These are phyloP conservation scores for Paracoccidioides lutzii DNA, from an alignment of 2,329 filamentous ascomycete species.

Conservation along the genomic window DNA sequence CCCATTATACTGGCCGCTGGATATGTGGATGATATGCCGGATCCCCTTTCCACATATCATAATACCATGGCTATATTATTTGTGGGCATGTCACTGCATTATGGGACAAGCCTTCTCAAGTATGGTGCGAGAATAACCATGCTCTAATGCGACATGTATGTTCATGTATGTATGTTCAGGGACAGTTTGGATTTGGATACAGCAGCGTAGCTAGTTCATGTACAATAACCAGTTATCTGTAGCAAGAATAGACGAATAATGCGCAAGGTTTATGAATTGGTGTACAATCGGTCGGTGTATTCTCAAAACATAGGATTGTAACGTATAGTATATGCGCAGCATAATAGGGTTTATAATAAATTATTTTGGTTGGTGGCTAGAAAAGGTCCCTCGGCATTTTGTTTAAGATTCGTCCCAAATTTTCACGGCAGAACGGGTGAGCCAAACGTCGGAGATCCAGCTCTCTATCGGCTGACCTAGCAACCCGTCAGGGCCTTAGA, in stretches of 20 bases:
- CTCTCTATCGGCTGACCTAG: background rate
- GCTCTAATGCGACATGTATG: background rate
- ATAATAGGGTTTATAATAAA: no score
- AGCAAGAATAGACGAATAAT: no score
- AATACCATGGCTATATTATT: no score
- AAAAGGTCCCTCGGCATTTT: background rate
- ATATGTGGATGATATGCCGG: no score
- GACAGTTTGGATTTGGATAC: background rate
- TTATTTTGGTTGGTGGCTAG: background rate
- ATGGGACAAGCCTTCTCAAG: background rate
- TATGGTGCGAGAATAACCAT: background rate
- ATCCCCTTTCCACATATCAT: no score
- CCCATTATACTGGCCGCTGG: background rate
- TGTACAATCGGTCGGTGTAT: no score
- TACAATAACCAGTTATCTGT: no score
- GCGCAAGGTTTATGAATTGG: no score
- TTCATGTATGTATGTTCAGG: background rate
- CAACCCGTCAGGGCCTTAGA: background rate
- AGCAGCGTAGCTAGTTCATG: background rate
- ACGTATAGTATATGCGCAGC: no score
- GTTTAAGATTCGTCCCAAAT: background rate
- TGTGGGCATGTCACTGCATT: background rate
- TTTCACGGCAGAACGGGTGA: background rate
- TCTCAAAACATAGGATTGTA: no score
- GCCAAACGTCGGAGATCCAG: background rate